These are phyloP conservation scores for Aspergillus sergii DNA, from an alignment of 2,329 filamentous ascomycete genomes.

Conservation along the genomic window DNA sequence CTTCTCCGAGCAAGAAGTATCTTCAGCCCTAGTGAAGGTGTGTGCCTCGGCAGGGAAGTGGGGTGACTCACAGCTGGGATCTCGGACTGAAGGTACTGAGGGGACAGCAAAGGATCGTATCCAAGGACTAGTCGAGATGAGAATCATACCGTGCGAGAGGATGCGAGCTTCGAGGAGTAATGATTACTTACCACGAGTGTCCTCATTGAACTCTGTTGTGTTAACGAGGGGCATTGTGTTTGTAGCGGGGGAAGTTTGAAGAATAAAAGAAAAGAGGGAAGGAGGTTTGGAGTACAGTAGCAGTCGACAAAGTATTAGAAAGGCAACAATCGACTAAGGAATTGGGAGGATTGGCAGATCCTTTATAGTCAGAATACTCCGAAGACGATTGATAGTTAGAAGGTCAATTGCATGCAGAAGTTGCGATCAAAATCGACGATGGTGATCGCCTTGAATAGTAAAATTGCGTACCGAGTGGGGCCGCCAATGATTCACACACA, in stretches of 20 bases:
- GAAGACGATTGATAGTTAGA: background rate
- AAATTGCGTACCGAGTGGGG: conserved; percentile 14
- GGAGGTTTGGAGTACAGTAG: background rate
- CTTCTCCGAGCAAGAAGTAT: background rate
- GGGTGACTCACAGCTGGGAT: conserved; percentile 67
- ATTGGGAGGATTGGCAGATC: background rate
- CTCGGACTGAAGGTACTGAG: conserved; percentile 82
- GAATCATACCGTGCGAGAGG: background rate
- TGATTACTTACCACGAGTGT: conserved; percentile 45
- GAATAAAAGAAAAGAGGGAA: background rate
- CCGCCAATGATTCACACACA: conserved; percentile 17
- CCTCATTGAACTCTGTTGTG: conserved; percentile 45
- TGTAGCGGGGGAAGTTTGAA: background rate
- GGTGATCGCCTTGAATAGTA: conserved; percentile 9
- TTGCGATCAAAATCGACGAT: conserved; percentile 3
- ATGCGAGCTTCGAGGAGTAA: background rate
- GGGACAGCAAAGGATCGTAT: conserved; percentile 90
- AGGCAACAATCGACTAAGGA: background rate
- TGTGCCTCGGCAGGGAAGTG: conserved; percentile 24
- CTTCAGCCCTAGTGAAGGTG: background rate
- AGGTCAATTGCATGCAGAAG: background rate
- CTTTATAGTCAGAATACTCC: background rate
- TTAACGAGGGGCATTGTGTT: conserved; percentile 46
- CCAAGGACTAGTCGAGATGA: conserved; percentile 69
- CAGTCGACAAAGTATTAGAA: background rate